Evolutionary conservation across 176 grass and related monocot species (phyloP), one percentile per base, ranked within the genome.

Genomic region (Typha latifolia): DNA sequence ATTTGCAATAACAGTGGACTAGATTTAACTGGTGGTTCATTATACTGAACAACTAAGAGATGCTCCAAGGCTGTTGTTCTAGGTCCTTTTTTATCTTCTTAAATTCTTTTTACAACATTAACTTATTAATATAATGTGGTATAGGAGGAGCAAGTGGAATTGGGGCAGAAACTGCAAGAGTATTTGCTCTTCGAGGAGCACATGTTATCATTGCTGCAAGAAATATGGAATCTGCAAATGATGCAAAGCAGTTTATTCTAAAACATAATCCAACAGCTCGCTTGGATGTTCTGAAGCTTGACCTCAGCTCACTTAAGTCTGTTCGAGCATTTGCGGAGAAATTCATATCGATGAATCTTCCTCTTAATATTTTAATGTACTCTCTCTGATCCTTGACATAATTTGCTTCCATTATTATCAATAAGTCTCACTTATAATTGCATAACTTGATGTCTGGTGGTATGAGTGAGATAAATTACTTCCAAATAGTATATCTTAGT

Each of bases 301-400:
- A 99, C 47, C 89, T 99, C n/a, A 93, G 81, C 70, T 99, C 94
- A 63, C 74, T 93, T 19, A 90, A 85, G 70, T 99, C 94, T 27
- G 86, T 99, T 61, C 78, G 76, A 51, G 78, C 78, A 62, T 99
- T 86, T 14, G 83, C 52, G 0, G 75, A 90, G 49, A 74, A 90
- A 62, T 99, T 93, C 73, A 85, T 85, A 13, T 80, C 81, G 0
- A 90, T 85, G 89, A 64, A 92, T 75, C 81, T 99, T 63, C 86
- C 94, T 79, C 89, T 99, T 27, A 93, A 99, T 78, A 66, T 99
- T 62, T 69, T 99, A 49, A 99, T 99, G 94, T 99, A 93, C 84
- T 32, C 22, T 47, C 70, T 70, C 65, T n/a, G 73, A 26, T 43
- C 51, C 48, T 29, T 80, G 43, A 10, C 12, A 26, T 29, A 52